Evolutionary conservation across 768 basidiomycete species (phyloP), one percentile per base, ranked within the genome.

Genomic region (Phlegmacium glaucopus): DNA sequence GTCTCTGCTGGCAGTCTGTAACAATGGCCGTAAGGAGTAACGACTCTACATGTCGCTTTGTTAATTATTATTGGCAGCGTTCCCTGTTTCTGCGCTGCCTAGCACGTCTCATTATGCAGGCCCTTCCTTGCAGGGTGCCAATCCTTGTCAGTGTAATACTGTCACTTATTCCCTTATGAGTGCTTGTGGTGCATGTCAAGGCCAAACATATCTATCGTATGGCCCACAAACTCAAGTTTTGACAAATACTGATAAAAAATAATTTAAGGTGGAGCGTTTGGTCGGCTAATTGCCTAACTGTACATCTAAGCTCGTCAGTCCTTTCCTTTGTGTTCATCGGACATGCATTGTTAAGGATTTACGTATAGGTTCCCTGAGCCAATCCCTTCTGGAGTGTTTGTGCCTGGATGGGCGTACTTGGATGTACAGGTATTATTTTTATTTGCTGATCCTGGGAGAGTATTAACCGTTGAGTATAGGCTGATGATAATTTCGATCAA

Each of bases 331-430:
- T n/a, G 32, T 9, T 44, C 7, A 16, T 37, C 15, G 27, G 8
- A 30, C n/a, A 16, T 12, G 16, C 32, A 10, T 13, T 18, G 16
- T 37, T 28, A 9, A 47, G 18, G 44, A 25, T 4, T 22, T 2
- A 35, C 38, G 35, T 18, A 35, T n/a, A 79, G 79, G n/a, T 83
- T 66, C 50, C 76, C 79, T 0, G 43, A 64, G 11, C 55, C 62
- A n/a, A 61, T 85, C 40, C 83, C 83, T 2, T 49, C 55, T 0
- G 74, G 72, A 8, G 69, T 77, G 1, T 63, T 68, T 9, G 70
- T 85, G 15, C 83, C 82, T 8, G 73, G 72, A 9, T 86, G 83
- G 83, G 83, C 83, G 10, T 86, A 76, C 50, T 63, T 78, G 28
- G 74, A 81, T 47, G 75, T 84, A 16, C 61, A 68, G 56, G 74